Evolutionary conservation across 306 rosid species (phyloP).

Genomic region (Parietaria judaica): DNA sequence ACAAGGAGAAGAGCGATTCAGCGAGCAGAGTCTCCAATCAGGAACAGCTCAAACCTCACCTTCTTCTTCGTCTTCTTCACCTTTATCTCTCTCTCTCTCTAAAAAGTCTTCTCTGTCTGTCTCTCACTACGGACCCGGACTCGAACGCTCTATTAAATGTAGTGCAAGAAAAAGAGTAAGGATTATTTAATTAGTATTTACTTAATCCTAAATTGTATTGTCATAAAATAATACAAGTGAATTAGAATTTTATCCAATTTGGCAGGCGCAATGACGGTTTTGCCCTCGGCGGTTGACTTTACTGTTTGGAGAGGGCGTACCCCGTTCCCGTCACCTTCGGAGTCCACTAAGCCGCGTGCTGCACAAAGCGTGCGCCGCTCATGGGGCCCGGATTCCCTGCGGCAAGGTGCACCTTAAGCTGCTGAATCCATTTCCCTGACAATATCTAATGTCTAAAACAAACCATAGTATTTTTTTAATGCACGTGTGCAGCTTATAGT

Average conservation of each 20-base stretch:
- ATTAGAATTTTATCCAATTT: background rate
- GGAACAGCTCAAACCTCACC: constrained; percentile 28
- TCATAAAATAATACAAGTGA: background rate
- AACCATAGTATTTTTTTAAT: too few species aligned
- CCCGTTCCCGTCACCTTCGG: too few species aligned
- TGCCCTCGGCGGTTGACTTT: constrained; percentile 36
- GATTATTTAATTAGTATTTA: constrained; percentile 1
- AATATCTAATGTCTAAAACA: too few species aligned
- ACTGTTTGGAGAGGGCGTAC: too few species aligned
- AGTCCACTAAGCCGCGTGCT: too few species aligned
- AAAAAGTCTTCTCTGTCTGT: constrained; percentile 17
- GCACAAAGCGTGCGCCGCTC: too few species aligned
- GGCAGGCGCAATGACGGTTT: constrained; percentile 3
- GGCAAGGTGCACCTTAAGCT: constrained; percentile 1
- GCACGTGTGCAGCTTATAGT: too few species aligned
- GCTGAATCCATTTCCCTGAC: too few species aligned
- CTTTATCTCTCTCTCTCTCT: constrained; percentile 12
- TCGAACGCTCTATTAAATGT: constrained; percentile 44
- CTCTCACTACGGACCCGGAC: constrained; percentile 34
- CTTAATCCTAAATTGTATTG: constrained; percentile 9
- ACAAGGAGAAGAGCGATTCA: too few species aligned
- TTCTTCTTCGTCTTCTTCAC: constrained; percentile 13
- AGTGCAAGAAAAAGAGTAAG: constrained; percentile 22
- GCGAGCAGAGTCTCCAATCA: background rate
- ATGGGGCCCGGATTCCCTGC: too few species aligned